Base-by-base conservation (phyloP, 2,329 filamentous ascomycete species). In the Trichophyton schoenleinii region DNA sequence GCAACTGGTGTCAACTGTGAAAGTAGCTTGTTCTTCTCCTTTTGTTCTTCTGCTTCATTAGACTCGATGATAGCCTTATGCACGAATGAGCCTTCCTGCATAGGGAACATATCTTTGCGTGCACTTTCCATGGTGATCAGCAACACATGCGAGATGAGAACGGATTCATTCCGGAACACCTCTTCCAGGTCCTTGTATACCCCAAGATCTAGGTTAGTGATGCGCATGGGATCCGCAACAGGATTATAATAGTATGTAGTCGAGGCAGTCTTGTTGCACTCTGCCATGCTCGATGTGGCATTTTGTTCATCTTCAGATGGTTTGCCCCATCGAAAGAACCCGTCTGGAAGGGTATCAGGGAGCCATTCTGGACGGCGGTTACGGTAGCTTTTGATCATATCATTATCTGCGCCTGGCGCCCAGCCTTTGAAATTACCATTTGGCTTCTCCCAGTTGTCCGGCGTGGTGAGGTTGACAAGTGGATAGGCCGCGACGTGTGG, bases 51-150 rank as follows among this genome's bases (percentile, higher is more conserved):
- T n/a, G 61, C 64, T 18, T 61, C 60, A 52, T 70, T 66, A 3
- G 69, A 67, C 2, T 67, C 62, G 31, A 69, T 55, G 8, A 71
- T 68, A 22, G 64, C 60, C 6, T 67, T 46, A 52, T 72, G 68
- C 11, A 72, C 60, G 46, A 67, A 64, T 9, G 70, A 71, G 0
- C 65, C 69, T 28, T 65, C 60, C 55, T 66, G 67, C 6, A 72
- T 63, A 3, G 70, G 70, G 42, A 72, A 72, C 20, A 72, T 46
- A 20, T 71, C 70, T 46, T 72, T 71, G 20, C 70, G 65, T 8
- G 68, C 63, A 59, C 70, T 72, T 60, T 72, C 70, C 69, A 72
- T 69, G 22, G 68, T 64, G 34, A 72, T 63, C 28, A 72, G 53
- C 15, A 72, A 61, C 34, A 72, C 64, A 57, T 72, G 70, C 3